Percentiles rank a stretch among this genome's conserved stretches.
phyloP scores from a whole-genome alignment of 176 grass and related monocot species.

The Carex littledalei region DNA sequence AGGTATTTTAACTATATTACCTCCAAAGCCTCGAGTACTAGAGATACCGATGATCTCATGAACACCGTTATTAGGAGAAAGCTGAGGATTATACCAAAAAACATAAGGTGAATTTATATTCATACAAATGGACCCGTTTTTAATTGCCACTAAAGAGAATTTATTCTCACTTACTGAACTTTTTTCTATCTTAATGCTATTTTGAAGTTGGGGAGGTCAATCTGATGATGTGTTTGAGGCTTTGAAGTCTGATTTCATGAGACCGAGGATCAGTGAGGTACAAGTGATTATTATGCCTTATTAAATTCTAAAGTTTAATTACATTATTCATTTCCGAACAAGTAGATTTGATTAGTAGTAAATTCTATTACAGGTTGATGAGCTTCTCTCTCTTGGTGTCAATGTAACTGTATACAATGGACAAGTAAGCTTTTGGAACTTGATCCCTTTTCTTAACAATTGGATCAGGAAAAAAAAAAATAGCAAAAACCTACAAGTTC shows the following conservation, averaged over 20 bases:
- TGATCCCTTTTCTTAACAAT: not conserved
- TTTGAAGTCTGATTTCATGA: slow-evolving; percentile 61
- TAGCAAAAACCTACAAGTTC: not conserved
- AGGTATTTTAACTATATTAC: slow-evolving; percentile 41
- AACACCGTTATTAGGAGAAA: slow-evolving; percentile 63
- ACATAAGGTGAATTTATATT: slow-evolving; percentile 26
- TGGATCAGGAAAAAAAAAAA: not conserved
- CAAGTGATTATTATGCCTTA: not conserved
- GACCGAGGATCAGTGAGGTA: slow-evolving; percentile 66
- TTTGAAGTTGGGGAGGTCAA: slow-evolving; percentile 52
- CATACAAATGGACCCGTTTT: not conserved
- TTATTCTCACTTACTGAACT: not conserved
- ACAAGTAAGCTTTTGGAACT: slow-evolving; percentile 38
- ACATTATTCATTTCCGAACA: not conserved
- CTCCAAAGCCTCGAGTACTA: slow-evolving; percentile 28
- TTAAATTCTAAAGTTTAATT: not conserved
- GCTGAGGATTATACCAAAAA: slow-evolving; percentile 64
- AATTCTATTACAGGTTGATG: slow-evolving; percentile 45
- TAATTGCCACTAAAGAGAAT: not conserved
- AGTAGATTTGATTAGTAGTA: not conserved
- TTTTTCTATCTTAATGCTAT: not conserved
- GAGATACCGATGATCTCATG: slow-evolving; percentile 40
- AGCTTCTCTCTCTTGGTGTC: slow-evolving; percentile 68
- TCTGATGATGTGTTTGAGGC: slow-evolving; percentile 44
- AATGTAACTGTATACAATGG: slow-evolving; percentile 76